Evolutionary conservation across 2,329 filamentous ascomycete genomes (phyloP).

Genomic region (Botrytis hyacinthi): DNA sequence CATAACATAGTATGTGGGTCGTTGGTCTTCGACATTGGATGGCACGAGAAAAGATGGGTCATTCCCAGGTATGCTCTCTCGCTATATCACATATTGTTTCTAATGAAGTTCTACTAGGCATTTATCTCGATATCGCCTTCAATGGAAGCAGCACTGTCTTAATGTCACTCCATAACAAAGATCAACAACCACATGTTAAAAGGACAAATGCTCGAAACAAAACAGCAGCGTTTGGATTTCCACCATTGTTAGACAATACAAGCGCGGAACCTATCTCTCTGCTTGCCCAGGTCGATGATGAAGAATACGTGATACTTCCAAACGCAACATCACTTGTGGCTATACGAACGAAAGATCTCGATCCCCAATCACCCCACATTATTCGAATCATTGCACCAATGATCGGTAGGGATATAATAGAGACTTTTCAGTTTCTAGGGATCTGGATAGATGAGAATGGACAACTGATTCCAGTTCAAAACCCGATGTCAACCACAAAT

Average conservation of each 20-base stretch:
- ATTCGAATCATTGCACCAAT: constrained; percentile 35
- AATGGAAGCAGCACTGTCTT: constrained; percentile 29
- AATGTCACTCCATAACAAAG: constrained; percentile 29
- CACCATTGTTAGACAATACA: constrained; percentile 24
- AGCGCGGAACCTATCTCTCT: constrained; percentile 31
- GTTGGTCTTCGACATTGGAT: constrained; percentile 30
- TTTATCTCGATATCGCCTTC: constrained; percentile 33
- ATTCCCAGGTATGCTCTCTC: constrained; percentile 29
- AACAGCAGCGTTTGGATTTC: constrained; percentile 7
- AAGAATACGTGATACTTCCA: constrained; percentile 33
- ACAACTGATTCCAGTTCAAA: constrained; percentile 24
- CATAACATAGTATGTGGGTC: constrained; percentile 31
- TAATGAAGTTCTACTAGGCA: constrained; percentile 23
- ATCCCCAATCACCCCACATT: constrained; percentile 24
- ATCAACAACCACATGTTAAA: background rate
- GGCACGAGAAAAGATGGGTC: constrained; percentile 30
- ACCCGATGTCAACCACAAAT: background rate
- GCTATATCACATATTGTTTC: background rate
- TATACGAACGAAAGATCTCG: constrained; percentile 26
- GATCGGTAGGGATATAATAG: constrained; percentile 23
- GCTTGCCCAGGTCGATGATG: constrained; percentile 32
- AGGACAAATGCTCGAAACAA: background rate
- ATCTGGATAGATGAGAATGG: constrained; percentile 33
- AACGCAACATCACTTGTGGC: constrained; percentile 29
- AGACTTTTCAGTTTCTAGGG: constrained; percentile 32